Percentiles rank a stretch among this genome's conserved stretches.
These are phyloP conservation scores for Voacanga thouarsii DNA, from an alignment of 257 asterid species.

Conservation along the genomic window DNA sequence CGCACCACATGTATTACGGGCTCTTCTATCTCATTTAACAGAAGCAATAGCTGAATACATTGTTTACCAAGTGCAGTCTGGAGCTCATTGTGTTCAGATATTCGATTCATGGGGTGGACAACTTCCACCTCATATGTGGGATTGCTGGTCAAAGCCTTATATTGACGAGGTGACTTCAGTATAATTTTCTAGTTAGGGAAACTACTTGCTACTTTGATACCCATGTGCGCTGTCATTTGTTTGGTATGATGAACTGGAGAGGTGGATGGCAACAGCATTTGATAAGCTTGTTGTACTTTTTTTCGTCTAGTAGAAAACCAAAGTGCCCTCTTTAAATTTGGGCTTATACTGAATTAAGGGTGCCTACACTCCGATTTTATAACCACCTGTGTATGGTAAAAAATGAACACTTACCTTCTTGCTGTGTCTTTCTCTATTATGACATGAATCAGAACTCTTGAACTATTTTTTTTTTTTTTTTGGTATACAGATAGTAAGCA, in stretches of 20 bases:
- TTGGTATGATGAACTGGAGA: slow-evolving; percentile 2
- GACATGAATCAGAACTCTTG: background rate
- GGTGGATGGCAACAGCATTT: background rate
- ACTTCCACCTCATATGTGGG: slow-evolving; percentile 72
- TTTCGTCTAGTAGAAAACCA: background rate
- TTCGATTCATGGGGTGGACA: slow-evolving; percentile 94
- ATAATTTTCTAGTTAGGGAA: background rate
- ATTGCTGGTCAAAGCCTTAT: slow-evolving; percentile 86
- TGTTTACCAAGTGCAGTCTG: slow-evolving; percentile 81
- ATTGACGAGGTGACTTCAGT: slow-evolving; percentile 59
- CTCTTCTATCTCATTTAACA: slow-evolving; percentile 77
- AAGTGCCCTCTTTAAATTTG: background rate
- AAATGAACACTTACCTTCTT: background rate
- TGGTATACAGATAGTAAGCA: slow-evolving; percentile 59
- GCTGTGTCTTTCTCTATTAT: background rate
- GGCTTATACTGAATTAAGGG: background rate
- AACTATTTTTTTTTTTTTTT: background rate
- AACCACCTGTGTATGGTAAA: background rate
- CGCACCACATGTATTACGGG: slow-evolving; percentile 44
- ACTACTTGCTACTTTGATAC: background rate
- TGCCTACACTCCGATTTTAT: background rate
- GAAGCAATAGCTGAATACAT: slow-evolving; percentile 51
- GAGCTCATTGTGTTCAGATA: slow-evolving; percentile 93
- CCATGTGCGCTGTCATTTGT: background rate
- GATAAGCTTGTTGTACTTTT: background rate